Evolutionary conservation across 1,284 basidiomycete species (phyloP).

Genomic region (Ustilago trichophora): DNA sequence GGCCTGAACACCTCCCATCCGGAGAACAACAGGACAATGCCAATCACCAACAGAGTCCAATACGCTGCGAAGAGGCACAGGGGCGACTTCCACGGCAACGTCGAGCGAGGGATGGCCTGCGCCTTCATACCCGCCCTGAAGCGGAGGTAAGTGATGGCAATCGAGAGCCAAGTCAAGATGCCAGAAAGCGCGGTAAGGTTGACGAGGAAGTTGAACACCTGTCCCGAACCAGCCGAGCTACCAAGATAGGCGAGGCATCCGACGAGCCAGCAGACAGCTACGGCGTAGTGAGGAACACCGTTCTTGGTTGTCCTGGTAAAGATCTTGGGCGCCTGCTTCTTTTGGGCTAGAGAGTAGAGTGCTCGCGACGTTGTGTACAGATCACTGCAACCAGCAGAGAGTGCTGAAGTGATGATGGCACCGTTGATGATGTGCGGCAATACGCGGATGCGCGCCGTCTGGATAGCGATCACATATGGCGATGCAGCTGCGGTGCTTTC

Average conservation of each 20-base stretch:
- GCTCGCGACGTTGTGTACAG: slow-evolving; percentile 82
- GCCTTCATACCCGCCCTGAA: slow-evolving; percentile 75
- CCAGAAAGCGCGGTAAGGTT: slow-evolving; percentile 76
- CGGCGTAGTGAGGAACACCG: slow-evolving; percentile 79
- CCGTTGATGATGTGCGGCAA: slow-evolving; percentile 75
- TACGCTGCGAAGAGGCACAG: slow-evolving; percentile 59
- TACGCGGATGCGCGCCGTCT: slow-evolving; percentile 67
- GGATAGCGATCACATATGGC: slow-evolving; percentile 65
- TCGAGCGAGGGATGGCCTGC: slow-evolving; percentile 72
- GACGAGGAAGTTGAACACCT: slow-evolving; percentile 73
- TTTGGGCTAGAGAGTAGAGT: slow-evolving; percentile 77
- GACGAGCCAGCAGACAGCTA: slow-evolving; percentile 76
- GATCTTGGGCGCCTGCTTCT: slow-evolving; percentile 78
- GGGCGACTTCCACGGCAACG: slow-evolving; percentile 69
- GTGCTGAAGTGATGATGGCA: slow-evolving; percentile 78
- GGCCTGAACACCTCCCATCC: slow-evolving; percentile 67
- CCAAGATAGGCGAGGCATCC: slow-evolving; percentile 74
- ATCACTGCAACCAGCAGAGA: slow-evolving; percentile 84
- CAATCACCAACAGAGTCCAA: slow-evolving; percentile 29
- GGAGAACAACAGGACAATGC: slow-evolving; percentile 50
- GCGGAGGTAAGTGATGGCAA: slow-evolving; percentile 77
- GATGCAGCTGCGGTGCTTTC: slow-evolving; percentile 28
- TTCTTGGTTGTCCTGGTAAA: slow-evolving; percentile 76
- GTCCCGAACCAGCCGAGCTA: slow-evolving; percentile 58
- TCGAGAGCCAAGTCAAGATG: slow-evolving; percentile 83